Evolutionary conservation across 495 filamentous ascomycete genomes (phyloP).

Genomic region (Talaromyces proteolyticus): DNA sequence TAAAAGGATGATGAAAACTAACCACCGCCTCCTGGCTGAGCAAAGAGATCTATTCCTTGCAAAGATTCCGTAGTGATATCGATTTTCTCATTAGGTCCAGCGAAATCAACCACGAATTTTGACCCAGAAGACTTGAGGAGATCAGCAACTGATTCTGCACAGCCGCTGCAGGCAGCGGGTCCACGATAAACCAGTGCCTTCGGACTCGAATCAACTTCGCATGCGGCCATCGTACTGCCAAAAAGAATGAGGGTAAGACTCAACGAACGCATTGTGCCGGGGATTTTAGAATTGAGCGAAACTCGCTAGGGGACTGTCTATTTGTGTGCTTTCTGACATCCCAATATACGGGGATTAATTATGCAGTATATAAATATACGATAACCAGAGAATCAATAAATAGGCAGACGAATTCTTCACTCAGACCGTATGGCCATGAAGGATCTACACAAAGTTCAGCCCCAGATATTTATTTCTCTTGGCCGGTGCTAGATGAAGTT

Average conservation of each 20-base stretch:
- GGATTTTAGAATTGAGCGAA: too few species aligned
- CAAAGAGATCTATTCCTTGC: background rate
- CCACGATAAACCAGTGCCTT: constrained; percentile 1
- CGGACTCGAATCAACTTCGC: background rate
- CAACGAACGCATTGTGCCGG: background rate
- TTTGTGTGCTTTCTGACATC: too few species aligned
- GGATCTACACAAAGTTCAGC: too few species aligned
- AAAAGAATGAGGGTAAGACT: background rate
- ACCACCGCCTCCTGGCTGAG: background rate
- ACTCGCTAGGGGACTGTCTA: too few species aligned
- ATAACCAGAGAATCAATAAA: too few species aligned
- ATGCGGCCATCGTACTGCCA: background rate
- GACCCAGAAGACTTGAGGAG: background rate
- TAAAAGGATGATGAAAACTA: background rate
- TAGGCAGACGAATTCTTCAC: too few species aligned
- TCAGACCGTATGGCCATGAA: too few species aligned
- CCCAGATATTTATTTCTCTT: too few species aligned
- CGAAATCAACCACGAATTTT: background rate
- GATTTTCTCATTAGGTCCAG: background rate
- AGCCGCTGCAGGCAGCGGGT: background rate
- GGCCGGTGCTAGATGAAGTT: too few species aligned
- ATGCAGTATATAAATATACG: too few species aligned
- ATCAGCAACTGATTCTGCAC: background rate
- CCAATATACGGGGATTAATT: too few species aligned
- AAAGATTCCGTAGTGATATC: background rate